phyloP scores from a whole-genome alignment of 768 basidiomycete species.

The Boletus fagicola region DNA sequence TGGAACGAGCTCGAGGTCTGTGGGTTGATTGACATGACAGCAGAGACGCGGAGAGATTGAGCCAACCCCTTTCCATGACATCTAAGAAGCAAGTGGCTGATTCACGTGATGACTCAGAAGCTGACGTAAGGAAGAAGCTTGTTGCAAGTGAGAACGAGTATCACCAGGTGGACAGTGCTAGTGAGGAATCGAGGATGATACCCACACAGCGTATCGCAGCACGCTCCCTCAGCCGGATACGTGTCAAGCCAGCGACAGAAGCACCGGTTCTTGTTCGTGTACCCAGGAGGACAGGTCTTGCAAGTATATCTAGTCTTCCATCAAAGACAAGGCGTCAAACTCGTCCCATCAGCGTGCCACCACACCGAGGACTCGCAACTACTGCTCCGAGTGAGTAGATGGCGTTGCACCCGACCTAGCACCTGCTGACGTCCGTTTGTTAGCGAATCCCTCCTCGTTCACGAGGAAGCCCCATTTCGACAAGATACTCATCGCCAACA shows the following conservation, averaged over 20 bases:
- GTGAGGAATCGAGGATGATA: slow-evolving; percentile 31
- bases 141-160: slow-evolving; percentile 3
- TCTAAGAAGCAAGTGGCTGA: too few species aligned
- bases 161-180: background rate
- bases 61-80: too few species aligned
- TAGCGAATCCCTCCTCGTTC: slow-evolving; percentile 2
- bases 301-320: background rate
- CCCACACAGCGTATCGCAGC: slow-evolving; percentile 29
- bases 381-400: slow-evolving; percentile 17
- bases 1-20: too few species aligned
- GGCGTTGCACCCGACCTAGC: background rate
- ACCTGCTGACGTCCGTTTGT: background rate
- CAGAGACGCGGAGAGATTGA: too few species aligned
- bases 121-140: slow-evolving; percentile 14
- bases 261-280: slow-evolving; percentile 5
- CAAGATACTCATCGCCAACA: slow-evolving; percentile 90
- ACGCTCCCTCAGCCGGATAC: slow-evolving; percentile 26
- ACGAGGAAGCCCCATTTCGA: slow-evolving; percentile 62
- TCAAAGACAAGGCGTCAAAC: background rate
- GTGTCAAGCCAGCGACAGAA: slow-evolving; percentile 11
- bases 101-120: background rate
- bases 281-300: slow-evolving; percentile 13
- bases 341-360: background rate
- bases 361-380: slow-evolving; percentile 19
- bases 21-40: too few species aligned